phyloP scores from a whole-genome alignment of 1,139 yeast species.

The Pneumocystis jirovecii region DNA sequence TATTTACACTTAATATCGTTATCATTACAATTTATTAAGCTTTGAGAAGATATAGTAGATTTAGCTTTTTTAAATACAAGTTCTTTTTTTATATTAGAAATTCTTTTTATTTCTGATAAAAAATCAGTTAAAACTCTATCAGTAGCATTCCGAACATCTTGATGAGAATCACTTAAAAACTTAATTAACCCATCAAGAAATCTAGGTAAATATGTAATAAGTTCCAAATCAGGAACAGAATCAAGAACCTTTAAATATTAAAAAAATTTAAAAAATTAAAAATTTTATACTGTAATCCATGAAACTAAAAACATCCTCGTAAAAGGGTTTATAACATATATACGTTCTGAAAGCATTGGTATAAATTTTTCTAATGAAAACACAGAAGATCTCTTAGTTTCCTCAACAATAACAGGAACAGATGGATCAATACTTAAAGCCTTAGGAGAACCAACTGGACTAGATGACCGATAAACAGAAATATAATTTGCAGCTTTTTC shows the following conservation, averaged over 20 bases:
- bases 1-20: slow-evolving; percentile 1
- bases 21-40: neutral
- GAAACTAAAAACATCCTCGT: slow-evolving; percentile 34
- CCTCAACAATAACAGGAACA: slow-evolving; percentile 17
- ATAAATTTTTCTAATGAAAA: slow-evolving; percentile 79
- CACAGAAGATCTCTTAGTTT: slow-evolving; percentile 31
- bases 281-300: slow-evolving; percentile 25
- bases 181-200: slow-evolving; percentile 74
- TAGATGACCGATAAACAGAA: slow-evolving; percentile 53
- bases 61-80: slow-evolving; percentile 8
- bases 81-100: slow-evolving; percentile 48
- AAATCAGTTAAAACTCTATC: slow-evolving; percentile 61
- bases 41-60: neutral
- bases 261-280: slow-evolving; percentile 35
- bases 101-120: slow-evolving; percentile 63
- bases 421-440: slow-evolving; percentile 18
- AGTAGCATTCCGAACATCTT: slow-evolving; percentile 78
- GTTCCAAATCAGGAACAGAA: slow-evolving; percentile 81
- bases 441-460: slow-evolving; percentile 28
- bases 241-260: slow-evolving; percentile 86
- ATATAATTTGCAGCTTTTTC: slow-evolving; percentile 87
- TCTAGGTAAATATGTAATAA: slow-evolving; percentile 75
- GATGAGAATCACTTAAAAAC: slow-evolving; percentile 69
- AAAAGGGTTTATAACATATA: slow-evolving; percentile 83
- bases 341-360: slow-evolving; percentile 77